Percentiles rank a stretch among this genome's conserved stretches.
These are phyloP conservation scores for Fagopyrum homotropicum DNA, from an alignment of 148 eudicot species.

Conservation along the genomic window DNA sequence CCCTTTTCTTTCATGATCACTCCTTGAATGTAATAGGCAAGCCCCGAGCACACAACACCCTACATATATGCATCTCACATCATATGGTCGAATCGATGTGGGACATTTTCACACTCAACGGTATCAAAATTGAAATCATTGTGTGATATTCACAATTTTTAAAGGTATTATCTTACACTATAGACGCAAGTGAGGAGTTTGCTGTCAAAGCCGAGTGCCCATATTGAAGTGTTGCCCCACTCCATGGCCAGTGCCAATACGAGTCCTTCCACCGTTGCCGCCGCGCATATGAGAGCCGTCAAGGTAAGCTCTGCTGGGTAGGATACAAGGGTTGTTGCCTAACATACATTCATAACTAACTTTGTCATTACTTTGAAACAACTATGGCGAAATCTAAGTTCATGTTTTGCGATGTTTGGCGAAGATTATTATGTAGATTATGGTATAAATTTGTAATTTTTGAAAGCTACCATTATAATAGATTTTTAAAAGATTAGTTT, in stretches of 20 bases:
- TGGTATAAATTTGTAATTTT: no score
- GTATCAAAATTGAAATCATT: no score
- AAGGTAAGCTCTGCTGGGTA: slow-evolving; percentile 77
- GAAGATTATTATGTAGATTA: no score
- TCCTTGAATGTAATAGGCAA: slow-evolving; percentile 51
- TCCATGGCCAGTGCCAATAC: slow-evolving; percentile 42
- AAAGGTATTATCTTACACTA: slow-evolving; percentile 35
- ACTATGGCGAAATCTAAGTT: no score
- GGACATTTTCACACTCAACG: no score
- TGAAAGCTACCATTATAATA: no score
- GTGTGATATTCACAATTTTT: not conserved
- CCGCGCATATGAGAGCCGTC: slow-evolving; percentile 58
- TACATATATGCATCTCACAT: slow-evolving; percentile 26
- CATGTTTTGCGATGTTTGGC: no score
- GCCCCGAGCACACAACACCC: slow-evolving; percentile 72
- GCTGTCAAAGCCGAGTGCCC: slow-evolving; percentile 59
- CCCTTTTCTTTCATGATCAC: slow-evolving; percentile 58
- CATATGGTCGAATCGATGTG: no score
- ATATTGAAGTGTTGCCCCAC: slow-evolving; percentile 35
- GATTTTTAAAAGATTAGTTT: no score
- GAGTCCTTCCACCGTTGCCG: slow-evolving; percentile 48
- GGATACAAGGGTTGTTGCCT: slow-evolving; percentile 62
- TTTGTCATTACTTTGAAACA: no score
- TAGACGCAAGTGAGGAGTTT: slow-evolving; percentile 50
- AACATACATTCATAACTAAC: not conserved